phyloP scores from a whole-genome alignment of 169 alveolate species.

The Perkinsus olseni region DNA sequence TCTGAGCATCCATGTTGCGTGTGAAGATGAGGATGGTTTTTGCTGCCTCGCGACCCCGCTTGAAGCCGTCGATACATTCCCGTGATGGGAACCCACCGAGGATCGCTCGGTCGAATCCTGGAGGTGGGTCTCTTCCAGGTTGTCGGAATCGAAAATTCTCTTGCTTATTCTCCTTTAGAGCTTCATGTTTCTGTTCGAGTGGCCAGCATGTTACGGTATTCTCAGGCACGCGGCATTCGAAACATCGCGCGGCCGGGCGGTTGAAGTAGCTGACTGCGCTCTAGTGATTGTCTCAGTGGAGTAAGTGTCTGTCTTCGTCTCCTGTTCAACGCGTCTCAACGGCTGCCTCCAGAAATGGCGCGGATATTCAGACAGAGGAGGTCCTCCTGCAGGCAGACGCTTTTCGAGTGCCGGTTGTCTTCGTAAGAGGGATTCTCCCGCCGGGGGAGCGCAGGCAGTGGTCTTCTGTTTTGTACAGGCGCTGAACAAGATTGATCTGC shows the following conservation, averaged over 20 bases:
- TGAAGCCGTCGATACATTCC: no score
- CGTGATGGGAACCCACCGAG: no score
- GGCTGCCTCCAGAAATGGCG: constrained; percentile 1
- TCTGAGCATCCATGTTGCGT: no score
- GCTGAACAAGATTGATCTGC: not conserved
- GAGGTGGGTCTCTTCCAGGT: no score
- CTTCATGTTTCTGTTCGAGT: no score
- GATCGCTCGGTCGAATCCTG: no score
- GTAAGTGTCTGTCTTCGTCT: constrained; percentile 16
- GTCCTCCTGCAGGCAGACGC: constrained; percentile 57
- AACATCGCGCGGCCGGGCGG: constrained; percentile 54
- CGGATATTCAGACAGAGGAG: constrained; percentile 55
- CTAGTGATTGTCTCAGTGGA: constrained; percentile 50
- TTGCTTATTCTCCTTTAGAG: no score
- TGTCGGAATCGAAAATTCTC: no score
- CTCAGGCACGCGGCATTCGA: constrained; percentile 46
- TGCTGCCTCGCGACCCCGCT: no score
- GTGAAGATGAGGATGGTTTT: no score
- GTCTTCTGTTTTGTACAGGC: not conserved
- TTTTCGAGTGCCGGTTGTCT: constrained; percentile 47
- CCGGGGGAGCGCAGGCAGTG: not conserved
- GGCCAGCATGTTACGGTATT: no score
- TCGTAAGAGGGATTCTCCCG: constrained; percentile 6
- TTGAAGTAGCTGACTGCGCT: constrained; percentile 49
- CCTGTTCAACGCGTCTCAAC: not conserved